These are phyloP conservation scores for Fusarium dlaminii DNA, from an alignment of 2,329 filamentous ascomycete species.

Conservation along the genomic window DNA sequence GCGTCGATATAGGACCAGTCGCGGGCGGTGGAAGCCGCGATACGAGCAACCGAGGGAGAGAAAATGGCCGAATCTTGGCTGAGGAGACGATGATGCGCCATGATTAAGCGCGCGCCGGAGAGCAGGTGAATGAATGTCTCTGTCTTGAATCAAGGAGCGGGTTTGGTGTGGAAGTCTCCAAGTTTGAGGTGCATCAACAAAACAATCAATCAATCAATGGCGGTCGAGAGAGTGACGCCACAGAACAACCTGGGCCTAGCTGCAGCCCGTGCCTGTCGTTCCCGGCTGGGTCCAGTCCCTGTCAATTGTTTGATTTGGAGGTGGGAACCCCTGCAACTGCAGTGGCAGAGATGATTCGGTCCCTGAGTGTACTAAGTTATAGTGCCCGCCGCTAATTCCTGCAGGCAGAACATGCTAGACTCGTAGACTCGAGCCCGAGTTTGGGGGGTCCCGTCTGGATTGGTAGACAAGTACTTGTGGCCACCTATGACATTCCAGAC, in stretches of 20 bases:
- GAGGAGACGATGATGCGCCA: conserved; percentile 41
- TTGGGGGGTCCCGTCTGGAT: background rate
- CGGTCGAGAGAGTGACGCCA: conserved; percentile 25
- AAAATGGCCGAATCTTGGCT: conserved; percentile 63
- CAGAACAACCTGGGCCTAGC: background rate
- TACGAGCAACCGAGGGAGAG: conserved; percentile 74
- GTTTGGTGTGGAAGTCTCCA: background rate
- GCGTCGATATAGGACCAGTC: conserved; percentile 90
- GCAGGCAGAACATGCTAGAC: background rate
- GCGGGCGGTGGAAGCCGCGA: conserved; percentile 82
- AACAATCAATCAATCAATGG: background rate
- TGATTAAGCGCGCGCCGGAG: background rate
- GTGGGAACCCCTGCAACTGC: background rate
- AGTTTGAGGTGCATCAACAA: background rate
- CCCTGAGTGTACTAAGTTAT: conserved; percentile 17
- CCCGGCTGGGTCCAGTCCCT: background rate
- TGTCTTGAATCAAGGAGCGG: background rate
- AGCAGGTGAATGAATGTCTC: background rate
- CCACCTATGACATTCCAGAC: background rate
- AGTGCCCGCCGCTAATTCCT: conserved; percentile 38
- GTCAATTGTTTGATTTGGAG: background rate
- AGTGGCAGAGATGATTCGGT: conserved; percentile 3
- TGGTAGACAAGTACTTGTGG: conserved; percentile 32
- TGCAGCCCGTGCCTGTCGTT: background rate
- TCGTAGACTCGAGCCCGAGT: background rate